Evolutionary conservation across 345 rosid species (phyloP).

Genomic region (Erucastrum elatum): DNA sequence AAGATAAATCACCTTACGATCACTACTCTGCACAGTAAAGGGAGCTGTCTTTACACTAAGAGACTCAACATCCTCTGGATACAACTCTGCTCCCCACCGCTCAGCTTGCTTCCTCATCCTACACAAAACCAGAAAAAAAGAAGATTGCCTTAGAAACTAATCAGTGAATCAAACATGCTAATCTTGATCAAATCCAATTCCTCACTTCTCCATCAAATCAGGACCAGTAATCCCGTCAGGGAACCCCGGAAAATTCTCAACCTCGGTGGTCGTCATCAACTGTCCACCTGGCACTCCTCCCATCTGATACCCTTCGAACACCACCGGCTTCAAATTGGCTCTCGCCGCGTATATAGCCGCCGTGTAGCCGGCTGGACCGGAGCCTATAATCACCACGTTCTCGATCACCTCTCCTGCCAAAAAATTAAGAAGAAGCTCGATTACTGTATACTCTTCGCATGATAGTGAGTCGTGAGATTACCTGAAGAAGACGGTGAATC

Average conservation of each 20-base stretch:
- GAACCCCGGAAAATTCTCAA: conserved; percentile 96
- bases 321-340: conserved; percentile 95
- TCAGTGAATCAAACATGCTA: not conserved
- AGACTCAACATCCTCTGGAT: conserved; percentile 88
- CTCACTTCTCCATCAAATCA: conserved; percentile 93
- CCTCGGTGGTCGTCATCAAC: conserved; percentile 96
- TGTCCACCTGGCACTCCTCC: conserved; percentile 99
- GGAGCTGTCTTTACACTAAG: conserved; percentile 66
- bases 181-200: not conserved
- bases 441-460: not conserved
- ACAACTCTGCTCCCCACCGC: conserved; percentile 95
- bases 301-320: conserved; percentile 91
- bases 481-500: conserved; percentile 49
- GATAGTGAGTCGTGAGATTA: conserved; percentile 1
- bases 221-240: conserved; percentile 99
- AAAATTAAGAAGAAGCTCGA: conserved; percentile 11
- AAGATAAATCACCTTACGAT: conserved; percentile 72
- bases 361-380: conserved; percentile 99
- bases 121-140: conserved; percentile 5
- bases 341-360: conserved; percentile 98
- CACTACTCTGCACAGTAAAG: conserved; percentile 75
- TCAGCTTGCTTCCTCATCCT: conserved; percentile 98
- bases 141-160: not conserved
- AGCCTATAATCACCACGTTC: conserved; percentile 88
- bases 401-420: conserved; percentile 70